Evolutionary conservation across 139 green algal species (phyloP).

Genomic region (Edaphochlamys debaryana): DNA sequence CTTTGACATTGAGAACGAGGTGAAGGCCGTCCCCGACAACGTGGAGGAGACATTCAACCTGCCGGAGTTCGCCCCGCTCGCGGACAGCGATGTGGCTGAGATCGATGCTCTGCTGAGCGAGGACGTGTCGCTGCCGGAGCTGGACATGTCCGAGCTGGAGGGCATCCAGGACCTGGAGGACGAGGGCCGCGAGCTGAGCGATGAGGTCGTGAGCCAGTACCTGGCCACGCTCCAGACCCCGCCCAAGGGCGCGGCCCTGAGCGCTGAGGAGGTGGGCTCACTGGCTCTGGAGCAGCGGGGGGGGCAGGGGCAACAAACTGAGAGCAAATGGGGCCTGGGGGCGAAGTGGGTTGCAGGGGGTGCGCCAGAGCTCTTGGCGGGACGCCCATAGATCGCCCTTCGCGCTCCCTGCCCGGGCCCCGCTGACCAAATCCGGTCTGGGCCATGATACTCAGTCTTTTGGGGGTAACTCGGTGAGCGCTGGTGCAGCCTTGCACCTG

Average conservation of each 20-base stretch:
- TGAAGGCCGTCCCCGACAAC: constrained; percentile 30
- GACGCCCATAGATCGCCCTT: too few species aligned
- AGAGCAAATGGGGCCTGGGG: too few species aligned
- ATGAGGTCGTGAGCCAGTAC: constrained; percentile 32
- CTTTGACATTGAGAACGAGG: constrained; percentile 46
- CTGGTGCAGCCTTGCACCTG: too few species aligned
- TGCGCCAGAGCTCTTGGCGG: too few species aligned
- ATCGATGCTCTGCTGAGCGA: constrained; percentile 31
- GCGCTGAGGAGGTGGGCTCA: constrained; percentile 16
- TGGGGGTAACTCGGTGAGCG: too few species aligned
- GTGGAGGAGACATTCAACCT: neutral
- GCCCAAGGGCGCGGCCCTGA: constrained; percentile 27
- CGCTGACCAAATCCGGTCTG: too few species aligned
- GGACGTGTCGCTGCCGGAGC: constrained; percentile 27
- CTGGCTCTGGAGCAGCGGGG: neutral
- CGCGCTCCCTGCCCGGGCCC: too few species aligned
- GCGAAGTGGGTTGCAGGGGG: too few species aligned
- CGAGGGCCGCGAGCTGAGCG: constrained; percentile 14
- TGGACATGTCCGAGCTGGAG: constrained; percentile 6
- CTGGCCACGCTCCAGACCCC: constrained; percentile 25
- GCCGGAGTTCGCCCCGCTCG: constrained; percentile 8
- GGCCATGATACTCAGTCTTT: too few species aligned
- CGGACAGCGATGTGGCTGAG: constrained; percentile 3
- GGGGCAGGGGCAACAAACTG: neutral
- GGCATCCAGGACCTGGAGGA: neutral